Conservation (phyloP, 345 rosid species). For the Acer saccharum region DNA sequence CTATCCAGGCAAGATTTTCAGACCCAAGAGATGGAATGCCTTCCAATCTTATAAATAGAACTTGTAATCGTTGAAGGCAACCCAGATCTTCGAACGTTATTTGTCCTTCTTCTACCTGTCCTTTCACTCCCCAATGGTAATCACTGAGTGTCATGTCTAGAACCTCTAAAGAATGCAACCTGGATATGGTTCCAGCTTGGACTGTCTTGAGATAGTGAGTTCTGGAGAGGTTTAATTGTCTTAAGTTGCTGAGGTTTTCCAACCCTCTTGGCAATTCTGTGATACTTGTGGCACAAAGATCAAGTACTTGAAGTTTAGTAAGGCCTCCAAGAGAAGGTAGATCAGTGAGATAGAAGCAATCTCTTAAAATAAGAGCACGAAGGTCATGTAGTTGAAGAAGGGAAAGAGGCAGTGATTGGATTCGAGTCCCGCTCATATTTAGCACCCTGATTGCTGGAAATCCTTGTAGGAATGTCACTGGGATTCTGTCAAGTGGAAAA, state of each 20-base stretch:
- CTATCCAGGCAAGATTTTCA: constrained; percentile 26
- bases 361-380: constrained; percentile 37
- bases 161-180: constrained; percentile 37
- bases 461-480: constrained; percentile 28
- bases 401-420: constrained; percentile 36
- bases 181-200: constrained; percentile 29
- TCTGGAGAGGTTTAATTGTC: constrained; percentile 36
- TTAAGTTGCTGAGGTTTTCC: constrained; percentile 31
- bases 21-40: constrained; percentile 29
- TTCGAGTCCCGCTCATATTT: constrained; percentile 36
- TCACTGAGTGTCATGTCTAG: constrained; percentile 48
- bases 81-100: constrained; percentile 32
- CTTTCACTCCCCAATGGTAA: constrained; percentile 35
- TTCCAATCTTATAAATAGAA: constrained; percentile 29
- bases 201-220: constrained; percentile 41
- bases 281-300: constrained; percentile 42
- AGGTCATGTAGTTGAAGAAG: constrained; percentile 30
- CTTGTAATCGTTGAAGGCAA: constrained; percentile 18
- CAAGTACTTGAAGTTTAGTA: constrained; percentile 37
- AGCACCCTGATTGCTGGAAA: constrained; percentile 34
- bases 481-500: constrained; percentile 24
- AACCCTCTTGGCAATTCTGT: constrained; percentile 34
- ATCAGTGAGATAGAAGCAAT: constrained; percentile 34
- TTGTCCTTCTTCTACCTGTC: constrained; percentile 28
- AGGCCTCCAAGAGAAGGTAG: constrained; percentile 38